A percentile compares a stretch with the other conserved stretches of the same genome.
Evolutionary conservation across 1,284 basidiomycete species (phyloP).

Genomic region (Entoloma clypeatum): DNA sequence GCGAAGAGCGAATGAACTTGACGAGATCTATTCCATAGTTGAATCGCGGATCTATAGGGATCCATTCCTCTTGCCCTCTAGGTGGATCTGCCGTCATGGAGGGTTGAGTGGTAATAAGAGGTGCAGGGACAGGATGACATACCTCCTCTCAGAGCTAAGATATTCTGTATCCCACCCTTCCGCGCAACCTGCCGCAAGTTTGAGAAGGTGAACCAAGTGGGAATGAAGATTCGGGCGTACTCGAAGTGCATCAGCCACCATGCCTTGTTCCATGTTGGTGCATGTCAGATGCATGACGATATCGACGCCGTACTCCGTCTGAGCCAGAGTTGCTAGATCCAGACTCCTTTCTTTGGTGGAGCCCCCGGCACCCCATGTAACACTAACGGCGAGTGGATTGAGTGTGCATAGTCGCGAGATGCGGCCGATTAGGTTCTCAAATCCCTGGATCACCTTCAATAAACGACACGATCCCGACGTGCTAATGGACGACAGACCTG

Average conservation of each 20-base stretch:
- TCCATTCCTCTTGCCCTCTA: constrained; percentile 90
- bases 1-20: constrained; percentile 76
- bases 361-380: constrained; percentile 98
- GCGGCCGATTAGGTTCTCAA: constrained; percentile 81
- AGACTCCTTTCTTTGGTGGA: constrained; percentile 86
- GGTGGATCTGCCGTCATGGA: constrained; percentile 96
- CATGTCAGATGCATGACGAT: constrained; percentile 96
- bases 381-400: constrained; percentile 76
- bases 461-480: constrained; percentile 12
- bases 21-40: constrained; percentile 89
- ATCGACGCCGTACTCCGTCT: constrained; percentile 71
- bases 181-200: constrained; percentile 63
- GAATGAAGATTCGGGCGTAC: constrained; percentile 39
- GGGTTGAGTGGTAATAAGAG: no score
- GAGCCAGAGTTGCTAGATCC: constrained; percentile 75
- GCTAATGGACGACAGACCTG: constrained; percentile 49
- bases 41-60: constrained; percentile 82
- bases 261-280: constrained; percentile 92
- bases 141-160: constrained; percentile 91
- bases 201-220: constrained; percentile 1
- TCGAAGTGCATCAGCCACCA: constrained; percentile 80
- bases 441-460: constrained; percentile 51
- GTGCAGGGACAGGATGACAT: constrained; percentile 20
- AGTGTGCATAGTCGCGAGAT: constrained; percentile 70
- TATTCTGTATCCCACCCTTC: constrained; percentile 81